phyloP scores from a whole-genome alignment of 2,329 filamentous ascomycete genomes.

The Chrysoporthe deuterocubensis region DNA sequence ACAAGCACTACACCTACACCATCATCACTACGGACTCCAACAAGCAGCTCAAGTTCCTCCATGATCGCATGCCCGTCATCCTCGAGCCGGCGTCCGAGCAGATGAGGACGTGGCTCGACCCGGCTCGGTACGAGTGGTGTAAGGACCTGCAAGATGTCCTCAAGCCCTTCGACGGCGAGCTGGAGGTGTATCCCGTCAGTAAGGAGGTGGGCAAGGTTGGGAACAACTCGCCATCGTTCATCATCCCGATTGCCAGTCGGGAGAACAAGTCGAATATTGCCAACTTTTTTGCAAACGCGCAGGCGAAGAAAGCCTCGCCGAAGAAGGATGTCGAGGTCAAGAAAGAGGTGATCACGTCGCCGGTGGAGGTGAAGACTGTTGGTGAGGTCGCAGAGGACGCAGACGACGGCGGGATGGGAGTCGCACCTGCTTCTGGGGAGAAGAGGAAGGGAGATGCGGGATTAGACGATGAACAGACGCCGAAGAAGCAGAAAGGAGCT shows the following conservation, averaged over 20 bases:
- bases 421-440: slow-evolving; percentile 19
- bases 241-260: slow-evolving; percentile 80
- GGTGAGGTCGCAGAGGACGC: slow-evolving; percentile 26
- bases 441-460: slow-evolving; percentile 31
- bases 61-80: slow-evolving; percentile 95
- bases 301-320: slow-evolving; percentile 44
- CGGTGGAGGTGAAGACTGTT: slow-evolving; percentile 31
- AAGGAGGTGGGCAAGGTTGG: slow-evolving; percentile 94
- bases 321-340: slow-evolving; percentile 41
- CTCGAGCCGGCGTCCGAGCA: slow-evolving; percentile 75
- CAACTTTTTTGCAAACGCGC: slow-evolving; percentile 80
- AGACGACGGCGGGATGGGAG: slow-evolving; percentile 35
- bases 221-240: slow-evolving; percentile 82
- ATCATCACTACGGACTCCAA: slow-evolving; percentile 92
- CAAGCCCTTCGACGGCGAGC: slow-evolving; percentile 76
- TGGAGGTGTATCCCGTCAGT: slow-evolving; percentile 85
- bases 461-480: slow-evolving; percentile 31
- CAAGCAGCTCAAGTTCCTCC: slow-evolving; percentile 80
- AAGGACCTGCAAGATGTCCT: slow-evolving; percentile 77
- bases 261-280: slow-evolving; percentile 93
- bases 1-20: slow-evolving; percentile 85
- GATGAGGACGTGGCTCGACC: slow-evolving; percentile 79
- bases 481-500: slow-evolving; percentile 33
- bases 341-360: slow-evolving; percentile 33
- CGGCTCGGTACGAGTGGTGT: slow-evolving; percentile 72